Base-by-base conservation (phyloP, 164 flowering plant species). In the Vitis cinerea region DNA sequence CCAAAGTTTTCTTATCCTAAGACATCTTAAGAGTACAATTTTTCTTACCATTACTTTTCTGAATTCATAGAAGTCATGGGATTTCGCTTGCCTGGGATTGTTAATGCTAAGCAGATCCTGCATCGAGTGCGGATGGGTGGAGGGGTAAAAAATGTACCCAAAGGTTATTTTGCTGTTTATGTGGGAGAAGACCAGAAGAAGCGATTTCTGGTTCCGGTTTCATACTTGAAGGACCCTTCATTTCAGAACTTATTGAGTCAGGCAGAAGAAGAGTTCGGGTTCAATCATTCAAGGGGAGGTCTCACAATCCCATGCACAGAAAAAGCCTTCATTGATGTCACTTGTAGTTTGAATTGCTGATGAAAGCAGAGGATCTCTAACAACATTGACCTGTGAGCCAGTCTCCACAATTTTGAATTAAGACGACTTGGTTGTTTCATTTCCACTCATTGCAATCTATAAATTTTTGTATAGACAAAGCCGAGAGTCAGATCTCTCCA, bases 291-390 rank as follows among this genome's bases (percentile, higher is more conserved):
- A 31, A 31, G 44, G 44, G 44, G 44, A 31, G 17, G 17, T 50
- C 69, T 71, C 48, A 81, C 83, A 30, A 78, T 85, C 68, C 85
- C 86, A 5, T 85, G 85, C 71, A 70, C 54, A 50, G 86, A 79
- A 76, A 79, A 80, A 1, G 31, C 67, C 17, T 85, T 83, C 77
- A 10, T 73, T 23, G 59, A 68, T 58, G 65, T 82, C 15, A 77
- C 78, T 51, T 78, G 81, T 47, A 64, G 71, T 57, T 58, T 84
- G 71, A 67, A 66, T 16, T 16, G 61, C 62, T 63, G 49, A n/a
- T 61, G 62, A 67, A 12, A 68, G 52, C 57, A 50, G 50, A 31
- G 4, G 44, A 31, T 31, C 44, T 31, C 59, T 31, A 31, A 31
- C 44, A 31, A 31, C 3, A 31, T 31, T 6, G 44, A 31, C 4